These are phyloP conservation scores for Linum lewisii DNA, from an alignment of 345 rosid genomes.

Conservation along the genomic window DNA sequence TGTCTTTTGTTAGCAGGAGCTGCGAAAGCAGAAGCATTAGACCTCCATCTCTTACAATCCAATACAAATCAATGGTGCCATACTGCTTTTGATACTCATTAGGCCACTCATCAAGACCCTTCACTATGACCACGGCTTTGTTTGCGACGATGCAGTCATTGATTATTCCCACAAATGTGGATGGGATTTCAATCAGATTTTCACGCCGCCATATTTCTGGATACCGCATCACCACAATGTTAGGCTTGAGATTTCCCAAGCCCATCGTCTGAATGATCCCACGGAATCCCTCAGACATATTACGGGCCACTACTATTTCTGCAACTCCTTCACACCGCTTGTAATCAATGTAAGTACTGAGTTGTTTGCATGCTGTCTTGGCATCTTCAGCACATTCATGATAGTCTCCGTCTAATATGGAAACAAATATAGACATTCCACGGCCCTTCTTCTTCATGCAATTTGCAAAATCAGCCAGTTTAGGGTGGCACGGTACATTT, in stretches of 20 bases:
- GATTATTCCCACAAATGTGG: constrained; percentile 82
- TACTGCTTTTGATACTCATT: constrained; percentile 94
- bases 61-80: constrained; percentile 94
- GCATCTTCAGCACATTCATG: constrained; percentile 97
- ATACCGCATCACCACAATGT: constrained; percentile 94
- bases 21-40: constrained; percentile 98
- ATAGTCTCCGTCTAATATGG: constrained; percentile 89
- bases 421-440: constrained; percentile 93
- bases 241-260: constrained; percentile 94
- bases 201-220: constrained; percentile 99
- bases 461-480: constrained; percentile 96
- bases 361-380: constrained; percentile 77
- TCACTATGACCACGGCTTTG: constrained; percentile 96
- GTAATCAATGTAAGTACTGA: constrained; percentile 78
- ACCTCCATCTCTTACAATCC: constrained; percentile 99
- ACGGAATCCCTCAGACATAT: constrained; percentile 93
- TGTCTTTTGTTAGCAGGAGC: constrained; percentile 95
- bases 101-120: constrained; percentile 99
- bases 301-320: constrained; percentile 96
- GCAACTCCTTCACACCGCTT: constrained; percentile 98
- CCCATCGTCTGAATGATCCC: constrained; percentile 99
- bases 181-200: constrained; percentile 83
- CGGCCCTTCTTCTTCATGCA: constrained; percentile 99
- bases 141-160: constrained; percentile 93
- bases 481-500: constrained; percentile 97